Evolutionary conservation across 1,284 basidiomycete species (phyloP).

Genomic region (Ceraceosorus guamensis): DNA sequence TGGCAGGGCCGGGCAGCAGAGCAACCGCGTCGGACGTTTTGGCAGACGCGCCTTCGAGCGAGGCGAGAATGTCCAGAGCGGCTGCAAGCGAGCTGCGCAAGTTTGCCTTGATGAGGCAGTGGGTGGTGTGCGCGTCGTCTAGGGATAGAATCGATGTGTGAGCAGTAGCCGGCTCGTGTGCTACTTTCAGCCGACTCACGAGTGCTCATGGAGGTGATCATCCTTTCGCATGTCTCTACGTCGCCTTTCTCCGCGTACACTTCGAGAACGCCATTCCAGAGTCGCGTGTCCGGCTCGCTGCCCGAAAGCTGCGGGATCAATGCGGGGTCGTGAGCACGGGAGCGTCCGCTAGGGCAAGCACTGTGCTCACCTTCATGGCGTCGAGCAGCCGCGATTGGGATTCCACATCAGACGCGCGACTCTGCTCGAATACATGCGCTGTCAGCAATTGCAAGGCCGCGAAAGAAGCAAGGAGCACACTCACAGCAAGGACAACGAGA

Average conservation of each 20-base stretch:
- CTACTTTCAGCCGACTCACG: neutral
- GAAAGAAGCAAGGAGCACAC: neutral
- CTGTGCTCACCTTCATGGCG: neutral
- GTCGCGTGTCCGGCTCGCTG: slow-evolving; percentile 18
- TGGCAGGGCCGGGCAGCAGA: slow-evolving; percentile 19
- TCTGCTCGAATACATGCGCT: neutral
- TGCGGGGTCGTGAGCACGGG: neutral
- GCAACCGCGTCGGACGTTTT: neutral
- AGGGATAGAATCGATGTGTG: slow-evolving; percentile 13
- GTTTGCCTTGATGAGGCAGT: slow-evolving; percentile 36
- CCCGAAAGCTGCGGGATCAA: slow-evolving; percentile 9
- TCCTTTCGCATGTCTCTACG: slow-evolving; percentile 30
- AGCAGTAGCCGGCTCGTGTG: slow-evolving; percentile 5
- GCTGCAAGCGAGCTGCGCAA: slow-evolving; percentile 8
- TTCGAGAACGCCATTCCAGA: slow-evolving; percentile 51
- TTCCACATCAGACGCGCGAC: neutral
- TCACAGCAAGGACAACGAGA: neutral
- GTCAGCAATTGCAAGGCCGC: too few species aligned
- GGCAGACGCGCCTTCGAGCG: slow-evolving; percentile 14
- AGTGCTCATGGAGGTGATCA: slow-evolving; percentile 4
- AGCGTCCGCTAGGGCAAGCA: neutral
- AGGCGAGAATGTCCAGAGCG: slow-evolving; percentile 27
- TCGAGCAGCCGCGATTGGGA: neutral
- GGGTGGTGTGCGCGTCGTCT: slow-evolving; percentile 22
- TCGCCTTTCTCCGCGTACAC: slow-evolving; percentile 56